phyloP scores from a whole-genome alignment of 2,329 filamentous ascomycete species.

The Claviceps purpurea region DNA sequence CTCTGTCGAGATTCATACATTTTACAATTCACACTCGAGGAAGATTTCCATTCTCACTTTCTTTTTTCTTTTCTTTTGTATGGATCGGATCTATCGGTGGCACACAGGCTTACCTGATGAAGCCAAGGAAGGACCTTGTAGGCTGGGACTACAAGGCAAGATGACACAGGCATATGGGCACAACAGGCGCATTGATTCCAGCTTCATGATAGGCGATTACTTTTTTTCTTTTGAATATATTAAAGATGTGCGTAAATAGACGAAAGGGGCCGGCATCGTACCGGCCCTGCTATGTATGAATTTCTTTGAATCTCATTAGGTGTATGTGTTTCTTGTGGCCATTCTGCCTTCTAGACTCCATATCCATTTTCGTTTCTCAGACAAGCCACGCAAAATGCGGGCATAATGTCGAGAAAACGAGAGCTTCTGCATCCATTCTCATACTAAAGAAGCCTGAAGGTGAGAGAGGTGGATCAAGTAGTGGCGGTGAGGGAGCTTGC shows the following conservation, averaged over 20 bases:
- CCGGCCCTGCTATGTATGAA: not conserved
- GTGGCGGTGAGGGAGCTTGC: not conserved
- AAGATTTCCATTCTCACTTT: not conserved
- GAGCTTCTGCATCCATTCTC: not conserved
- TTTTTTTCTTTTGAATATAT: not conserved
- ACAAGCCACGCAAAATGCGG: not conserved
- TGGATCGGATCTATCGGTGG: not conserved
- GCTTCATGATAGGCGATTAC: not conserved
- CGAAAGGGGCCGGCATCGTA: not conserved
- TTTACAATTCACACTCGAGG: not conserved
- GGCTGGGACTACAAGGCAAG: not conserved
- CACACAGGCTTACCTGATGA: not conserved
- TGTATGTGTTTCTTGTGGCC: not conserved
- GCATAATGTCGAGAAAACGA: not conserved
- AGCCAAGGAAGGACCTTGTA: not conserved
- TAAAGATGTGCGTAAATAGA: not conserved
- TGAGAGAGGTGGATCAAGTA: not conserved
- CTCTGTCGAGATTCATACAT: not conserved
- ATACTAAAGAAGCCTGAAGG: not conserved
- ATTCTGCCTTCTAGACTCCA: not conserved
- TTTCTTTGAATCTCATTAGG: not conserved
- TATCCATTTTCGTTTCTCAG: not conserved
- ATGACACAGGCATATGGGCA: not conserved
- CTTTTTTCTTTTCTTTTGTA: not conserved
- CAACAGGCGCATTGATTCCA: not conserved